Evolutionary conservation across 805 yeast species (phyloP).

Genomic region (Ogataea methylovora): DNA sequence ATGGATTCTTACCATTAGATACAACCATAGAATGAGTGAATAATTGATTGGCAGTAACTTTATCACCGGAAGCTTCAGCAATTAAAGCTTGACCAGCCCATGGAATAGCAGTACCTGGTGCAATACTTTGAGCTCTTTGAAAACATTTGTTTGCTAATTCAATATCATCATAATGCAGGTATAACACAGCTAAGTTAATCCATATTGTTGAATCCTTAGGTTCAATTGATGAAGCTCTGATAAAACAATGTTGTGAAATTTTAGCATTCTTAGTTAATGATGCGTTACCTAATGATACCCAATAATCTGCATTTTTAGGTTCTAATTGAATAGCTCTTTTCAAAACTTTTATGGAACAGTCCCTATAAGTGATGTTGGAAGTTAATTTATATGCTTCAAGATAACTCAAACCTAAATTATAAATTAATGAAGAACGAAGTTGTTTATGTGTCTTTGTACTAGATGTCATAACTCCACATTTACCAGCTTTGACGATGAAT

Average conservation of each 20-base stretch:
- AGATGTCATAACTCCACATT: constrained; percentile 33
- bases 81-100: constrained; percentile 86
- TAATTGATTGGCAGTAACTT: constrained; percentile 41
- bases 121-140: constrained; percentile 66
- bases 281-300: constrained; percentile 82
- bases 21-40: constrained; percentile 75
- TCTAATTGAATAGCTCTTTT: constrained; percentile 70
- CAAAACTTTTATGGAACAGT: constrained; percentile 46
- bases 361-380: constrained; percentile 23
- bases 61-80: constrained; percentile 42
- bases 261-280: constrained; percentile 55
- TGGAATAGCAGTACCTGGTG: constrained; percentile 67
- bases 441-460: constrained; percentile 35
- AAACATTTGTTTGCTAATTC: constrained; percentile 70
- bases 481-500: constrained; percentile 38
- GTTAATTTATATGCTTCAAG: constrained; percentile 34
- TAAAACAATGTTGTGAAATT: constrained; percentile 88
- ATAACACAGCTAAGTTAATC: constrained; percentile 77
- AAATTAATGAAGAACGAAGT: constrained; percentile 46
- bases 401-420: constrained; percentile 67
- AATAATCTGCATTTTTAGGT: constrained; percentile 58
- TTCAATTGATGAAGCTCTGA: constrained; percentile 68
- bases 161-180: constrained; percentile 57
- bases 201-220: constrained; percentile 64
- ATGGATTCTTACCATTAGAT: constrained; percentile 64